A percentile compares a stretch with the other conserved stretches of the same genome.
These are phyloP conservation scores for Mytilinidion resinicola DNA, from an alignment of 495 filamentous ascomycete genomes.

Conservation along the genomic window DNA sequence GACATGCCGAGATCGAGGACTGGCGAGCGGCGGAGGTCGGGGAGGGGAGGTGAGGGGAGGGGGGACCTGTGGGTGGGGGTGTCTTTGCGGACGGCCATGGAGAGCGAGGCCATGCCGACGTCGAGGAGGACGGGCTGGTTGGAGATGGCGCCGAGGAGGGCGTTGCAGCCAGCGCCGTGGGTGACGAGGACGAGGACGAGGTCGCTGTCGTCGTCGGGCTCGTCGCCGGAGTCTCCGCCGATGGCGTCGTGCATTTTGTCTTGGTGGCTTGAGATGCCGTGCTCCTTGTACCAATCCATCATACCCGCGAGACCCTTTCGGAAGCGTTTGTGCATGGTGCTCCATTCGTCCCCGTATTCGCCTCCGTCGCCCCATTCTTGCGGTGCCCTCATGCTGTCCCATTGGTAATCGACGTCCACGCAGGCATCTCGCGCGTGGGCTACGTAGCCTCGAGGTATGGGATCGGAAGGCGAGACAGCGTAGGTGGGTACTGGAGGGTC, in stretches of 20 bases:
- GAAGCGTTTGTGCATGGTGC: constrained; percentile 85
- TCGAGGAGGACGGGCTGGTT: constrained; percentile 84
- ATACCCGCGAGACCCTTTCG: constrained; percentile 66
- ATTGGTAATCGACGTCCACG: constrained; percentile 79
- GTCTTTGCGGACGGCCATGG: constrained; percentile 73
- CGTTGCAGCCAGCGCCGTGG: constrained; percentile 97
- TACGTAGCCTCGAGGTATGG: constrained; percentile 83
- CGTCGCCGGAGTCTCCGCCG: constrained; percentile 16
- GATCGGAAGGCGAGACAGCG: constrained; percentile 69
- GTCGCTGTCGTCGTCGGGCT: constrained; percentile 54
- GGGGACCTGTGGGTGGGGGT: constrained; percentile 17
- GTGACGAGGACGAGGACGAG: constrained; percentile 86
- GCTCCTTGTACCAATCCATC: constrained; percentile 72
- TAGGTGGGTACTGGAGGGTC: constrained; percentile 72
- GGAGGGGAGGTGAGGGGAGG: background rate
- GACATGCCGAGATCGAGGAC: constrained; percentile 39
- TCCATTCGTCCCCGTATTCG: constrained; percentile 89
- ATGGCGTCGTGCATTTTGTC: constrained; percentile 24
- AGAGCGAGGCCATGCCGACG: constrained; percentile 82
- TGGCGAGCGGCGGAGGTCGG: constrained; percentile 12
- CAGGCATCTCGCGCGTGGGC: constrained; percentile 89
- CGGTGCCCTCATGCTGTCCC: constrained; percentile 80
- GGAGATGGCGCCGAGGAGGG: constrained; percentile 82
- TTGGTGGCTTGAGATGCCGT: constrained; percentile 38
- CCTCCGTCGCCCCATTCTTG: constrained; percentile 81